Percentiles rank a stretch among this genome's conserved stretches.
phyloP scores from a whole-genome alignment of 2,329 filamentous ascomycete species.

The Aureobasidium sp. region DNA sequence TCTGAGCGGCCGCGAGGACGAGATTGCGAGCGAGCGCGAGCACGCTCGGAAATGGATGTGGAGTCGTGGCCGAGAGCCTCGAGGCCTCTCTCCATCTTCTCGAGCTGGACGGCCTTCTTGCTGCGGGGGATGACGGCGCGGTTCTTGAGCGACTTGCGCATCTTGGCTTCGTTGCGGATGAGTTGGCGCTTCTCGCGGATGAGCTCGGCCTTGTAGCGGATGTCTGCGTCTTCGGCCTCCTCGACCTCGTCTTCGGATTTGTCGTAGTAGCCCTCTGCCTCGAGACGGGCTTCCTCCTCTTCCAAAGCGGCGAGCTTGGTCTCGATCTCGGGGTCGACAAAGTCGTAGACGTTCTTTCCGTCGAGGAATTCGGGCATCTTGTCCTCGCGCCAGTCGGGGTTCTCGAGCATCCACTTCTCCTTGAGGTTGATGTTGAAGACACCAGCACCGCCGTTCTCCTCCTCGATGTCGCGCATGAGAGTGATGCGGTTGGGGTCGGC shows the following conservation, averaged over 20 bases:
- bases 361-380: constrained; percentile 90
- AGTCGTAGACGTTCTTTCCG: constrained; percentile 96
- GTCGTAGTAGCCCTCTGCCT: constrained; percentile 88
- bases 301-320: constrained; percentile 85
- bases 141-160: constrained; percentile 97
- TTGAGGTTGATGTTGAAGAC: constrained; percentile 93
- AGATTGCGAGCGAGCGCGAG: constrained; percentile 60
- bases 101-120: constrained; percentile 70
- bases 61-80: constrained; percentile 82
- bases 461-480: constrained; percentile 81
- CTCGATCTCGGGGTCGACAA: constrained; percentile 94
- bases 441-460: constrained; percentile 87
- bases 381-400: constrained; percentile 93
- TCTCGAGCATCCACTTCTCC: constrained; percentile 76
- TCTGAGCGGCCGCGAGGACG: constrained; percentile 46
- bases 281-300: constrained; percentile 88
- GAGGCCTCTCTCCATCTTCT: constrained; percentile 79
- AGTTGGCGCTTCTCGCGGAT: constrained; percentile 92
- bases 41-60: constrained; percentile 62
- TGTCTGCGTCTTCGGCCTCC: constrained; percentile 81
- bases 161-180: constrained; percentile 88
- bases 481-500: constrained; percentile 74
- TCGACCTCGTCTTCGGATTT: constrained; percentile 65
- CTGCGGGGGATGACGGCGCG: constrained; percentile 85
- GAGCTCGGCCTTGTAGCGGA: constrained; percentile 83